Percentiles rank a stretch among this genome's conserved stretches.
These are phyloP conservation scores for Tritrichomonas foetus DNA, from an alignment of 208 protist genomes.

Conservation along the genomic window DNA sequence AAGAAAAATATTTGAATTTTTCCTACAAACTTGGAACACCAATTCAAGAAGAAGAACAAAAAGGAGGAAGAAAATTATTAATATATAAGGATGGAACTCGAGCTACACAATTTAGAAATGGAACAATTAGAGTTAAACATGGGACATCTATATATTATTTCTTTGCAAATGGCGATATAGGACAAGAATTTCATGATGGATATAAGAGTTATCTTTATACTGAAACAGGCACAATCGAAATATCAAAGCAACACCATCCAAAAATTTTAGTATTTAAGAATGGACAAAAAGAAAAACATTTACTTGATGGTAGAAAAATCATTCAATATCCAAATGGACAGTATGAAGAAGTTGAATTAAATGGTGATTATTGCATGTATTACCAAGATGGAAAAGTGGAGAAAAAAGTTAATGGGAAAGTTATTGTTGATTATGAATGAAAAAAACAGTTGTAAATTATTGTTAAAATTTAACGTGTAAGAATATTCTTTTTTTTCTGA, in stretches of 20 bases:
- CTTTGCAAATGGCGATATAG: slow-evolving; percentile 17
- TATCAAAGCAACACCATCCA: neutral
- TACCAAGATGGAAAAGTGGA: no score
- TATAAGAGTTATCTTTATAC: neutral
- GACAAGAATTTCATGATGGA: slow-evolving; percentile 17
- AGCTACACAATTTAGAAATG: neutral
- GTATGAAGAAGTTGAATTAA: neutral
- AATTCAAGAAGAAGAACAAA: neutral
- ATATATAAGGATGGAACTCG: neutral
- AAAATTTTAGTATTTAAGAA: slow-evolving; percentile 5
- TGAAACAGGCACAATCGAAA: neutral
- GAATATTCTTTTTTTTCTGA: no score
- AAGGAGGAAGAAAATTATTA: neutral
- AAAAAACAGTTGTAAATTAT: no score
- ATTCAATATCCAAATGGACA: neutral
- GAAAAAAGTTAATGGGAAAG: no score
- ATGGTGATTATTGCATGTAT: neutral
- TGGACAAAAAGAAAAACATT: slow-evolving; percentile 14
- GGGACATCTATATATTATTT: neutral
- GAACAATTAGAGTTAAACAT: neutral
- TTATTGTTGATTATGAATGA: no score
- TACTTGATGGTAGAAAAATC: neutral
- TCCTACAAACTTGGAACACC: neutral
- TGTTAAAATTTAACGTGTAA: no score
- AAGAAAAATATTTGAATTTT: neutral